A percentile compares a stretch with the other conserved stretches of the same genome.
phyloP scores from a whole-genome alignment of 169 alveolate genomes.

The Eimeria nieschulzi region DNA sequence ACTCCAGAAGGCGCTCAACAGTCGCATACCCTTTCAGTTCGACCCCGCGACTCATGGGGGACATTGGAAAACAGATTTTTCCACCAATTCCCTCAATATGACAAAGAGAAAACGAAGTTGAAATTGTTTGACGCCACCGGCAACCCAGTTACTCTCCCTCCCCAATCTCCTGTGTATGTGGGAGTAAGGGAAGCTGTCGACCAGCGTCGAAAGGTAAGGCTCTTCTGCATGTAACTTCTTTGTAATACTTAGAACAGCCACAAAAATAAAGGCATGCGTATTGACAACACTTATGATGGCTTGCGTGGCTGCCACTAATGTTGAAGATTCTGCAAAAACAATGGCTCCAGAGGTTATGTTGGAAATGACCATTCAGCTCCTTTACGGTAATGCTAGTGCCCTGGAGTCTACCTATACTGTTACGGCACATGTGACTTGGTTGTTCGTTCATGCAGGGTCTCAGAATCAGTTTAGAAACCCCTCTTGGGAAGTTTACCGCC shows the following conservation, averaged over 20 bases:
- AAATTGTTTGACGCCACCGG: constrained; percentile 26
- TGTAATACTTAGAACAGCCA: too few species aligned
- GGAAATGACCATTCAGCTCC: too few species aligned
- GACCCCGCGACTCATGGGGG: constrained; percentile 57
- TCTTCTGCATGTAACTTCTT: neutral
- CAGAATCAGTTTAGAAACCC: constrained; percentile 43
- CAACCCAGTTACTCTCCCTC: constrained; percentile 35
- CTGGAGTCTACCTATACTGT: too few species aligned
- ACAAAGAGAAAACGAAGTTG: constrained; percentile 7
- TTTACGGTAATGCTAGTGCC: too few species aligned
- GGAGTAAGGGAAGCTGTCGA: constrained; percentile 55
- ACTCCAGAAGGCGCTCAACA: constrained; percentile 56
- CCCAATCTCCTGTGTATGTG: constrained; percentile 45
- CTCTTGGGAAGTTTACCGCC: constrained; percentile 30
- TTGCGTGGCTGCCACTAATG: too few species aligned
- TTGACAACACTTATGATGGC: too few species aligned
- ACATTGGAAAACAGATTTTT: constrained; percentile 14
- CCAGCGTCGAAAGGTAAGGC: constrained; percentile 45
- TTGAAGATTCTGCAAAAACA: too few species aligned
- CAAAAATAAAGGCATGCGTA: too few species aligned
- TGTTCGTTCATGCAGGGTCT: constrained; percentile 28
- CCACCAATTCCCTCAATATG: constrained; percentile 23
- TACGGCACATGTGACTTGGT: neutral
- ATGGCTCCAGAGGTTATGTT: too few species aligned
- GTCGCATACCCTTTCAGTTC: constrained; percentile 41